A percentile compares a stretch with the other conserved stretches of the same genome.
These are phyloP conservation scores for Pyrrhoderma noxium DNA, from an alignment of 1,284 basidiomycete species.

Conservation along the genomic window DNA sequence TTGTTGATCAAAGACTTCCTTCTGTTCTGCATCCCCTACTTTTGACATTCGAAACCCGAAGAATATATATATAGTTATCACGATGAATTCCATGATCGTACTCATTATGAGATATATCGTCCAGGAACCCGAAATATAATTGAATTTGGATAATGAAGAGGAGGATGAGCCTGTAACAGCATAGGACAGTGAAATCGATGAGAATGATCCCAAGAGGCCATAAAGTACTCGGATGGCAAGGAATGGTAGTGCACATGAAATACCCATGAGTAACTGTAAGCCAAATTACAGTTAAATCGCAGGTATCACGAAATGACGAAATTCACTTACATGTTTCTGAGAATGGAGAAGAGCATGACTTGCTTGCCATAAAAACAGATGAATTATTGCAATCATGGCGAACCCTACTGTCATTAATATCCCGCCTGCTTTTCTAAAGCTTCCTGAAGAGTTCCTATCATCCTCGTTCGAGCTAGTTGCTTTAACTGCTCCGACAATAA, in stretches of 20 bases:
- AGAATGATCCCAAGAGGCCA: slow-evolving; percentile 42
- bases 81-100: slow-evolving; percentile 15
- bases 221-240: slow-evolving; percentile 50
- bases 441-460: slow-evolving; percentile 4
- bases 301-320: neutral
- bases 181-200: neutral
- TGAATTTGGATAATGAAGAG: slow-evolving; percentile 10
- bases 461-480: slow-evolving; percentile 12
- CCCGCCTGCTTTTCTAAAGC: slow-evolving; percentile 28
- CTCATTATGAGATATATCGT: slow-evolving; percentile 15
- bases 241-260: slow-evolving; percentile 49
- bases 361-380: slow-evolving; percentile 40
- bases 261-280: slow-evolving; percentile 41
- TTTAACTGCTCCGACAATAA: slow-evolving; percentile 39
- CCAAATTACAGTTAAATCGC: neutral
- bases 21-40: neutral
- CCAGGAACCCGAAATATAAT: slow-evolving; percentile 11
- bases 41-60: slow-evolving; percentile 2
- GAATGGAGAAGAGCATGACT: slow-evolving; percentile 41
- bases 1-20: too few species aligned
- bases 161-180: neutral
- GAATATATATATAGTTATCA: slow-evolving; percentile 10
- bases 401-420: slow-evolving; percentile 44
- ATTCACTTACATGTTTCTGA: slow-evolving; percentile 35
- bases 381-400: slow-evolving; percentile 34